These are phyloP conservation scores for Citeromyces matritensis DNA, from an alignment of 805 yeast species.

Conservation along the genomic window DNA sequence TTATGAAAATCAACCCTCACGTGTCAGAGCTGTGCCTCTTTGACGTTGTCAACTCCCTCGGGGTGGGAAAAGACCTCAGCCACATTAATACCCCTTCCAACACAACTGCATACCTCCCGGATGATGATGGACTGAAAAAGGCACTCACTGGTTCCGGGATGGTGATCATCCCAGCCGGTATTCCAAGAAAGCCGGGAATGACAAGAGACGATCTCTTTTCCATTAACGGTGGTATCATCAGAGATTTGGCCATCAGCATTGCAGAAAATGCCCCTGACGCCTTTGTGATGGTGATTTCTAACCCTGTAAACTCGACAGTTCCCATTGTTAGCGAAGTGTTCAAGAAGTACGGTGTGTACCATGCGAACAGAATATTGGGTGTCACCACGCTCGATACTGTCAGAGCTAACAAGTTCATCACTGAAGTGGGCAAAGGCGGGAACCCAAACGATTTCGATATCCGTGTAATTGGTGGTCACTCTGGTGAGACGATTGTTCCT, in stretches of 20 bases:
- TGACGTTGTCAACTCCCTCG: slow-evolving; percentile 40
- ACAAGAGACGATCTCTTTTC: slow-evolving; percentile 48
- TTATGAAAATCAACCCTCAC: slow-evolving; percentile 29
- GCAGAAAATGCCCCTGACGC: slow-evolving; percentile 63
- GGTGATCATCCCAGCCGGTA: slow-evolving; percentile 46
- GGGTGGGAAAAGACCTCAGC: slow-evolving; percentile 39
- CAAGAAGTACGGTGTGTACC: slow-evolving; percentile 47
- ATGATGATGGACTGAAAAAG: slow-evolving; percentile 15
- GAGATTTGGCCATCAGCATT: slow-evolving; percentile 58
- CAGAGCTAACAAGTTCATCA: slow-evolving; percentile 71
- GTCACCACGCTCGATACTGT: slow-evolving; percentile 82
- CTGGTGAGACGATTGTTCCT: slow-evolving; percentile 91
- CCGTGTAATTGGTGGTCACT: slow-evolving; percentile 88
- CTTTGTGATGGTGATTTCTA: slow-evolving; percentile 69
- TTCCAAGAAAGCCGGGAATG: slow-evolving; percentile 54
- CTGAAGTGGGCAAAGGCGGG: slow-evolving; percentile 26
- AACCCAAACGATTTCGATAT: slow-evolving; percentile 40
- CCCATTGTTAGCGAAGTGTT: slow-evolving; percentile 79
- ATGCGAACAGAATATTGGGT: slow-evolving; percentile 69
- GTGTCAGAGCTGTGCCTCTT: slow-evolving; percentile 29
- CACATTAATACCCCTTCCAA: slow-evolving; percentile 35
- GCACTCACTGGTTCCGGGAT: slow-evolving; percentile 30
- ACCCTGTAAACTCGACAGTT: slow-evolving; percentile 89
- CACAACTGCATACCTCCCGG: slow-evolving; percentile 25
- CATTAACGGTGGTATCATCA: slow-evolving; percentile 54